Conservation (phyloP, 129 eudicot species). For the Arctium minus region DNA sequence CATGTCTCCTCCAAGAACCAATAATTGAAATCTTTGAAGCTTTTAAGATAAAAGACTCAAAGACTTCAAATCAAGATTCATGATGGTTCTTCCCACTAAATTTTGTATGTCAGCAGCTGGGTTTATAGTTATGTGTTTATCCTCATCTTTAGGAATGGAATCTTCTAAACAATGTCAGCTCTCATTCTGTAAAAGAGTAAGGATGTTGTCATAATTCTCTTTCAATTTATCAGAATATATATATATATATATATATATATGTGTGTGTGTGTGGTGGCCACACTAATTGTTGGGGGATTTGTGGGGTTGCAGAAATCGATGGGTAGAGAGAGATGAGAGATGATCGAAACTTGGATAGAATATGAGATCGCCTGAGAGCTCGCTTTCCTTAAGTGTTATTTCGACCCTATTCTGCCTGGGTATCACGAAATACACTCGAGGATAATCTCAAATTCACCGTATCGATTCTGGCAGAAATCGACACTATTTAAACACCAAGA, state of each 20-base stretch:
- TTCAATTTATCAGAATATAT: not conserved
- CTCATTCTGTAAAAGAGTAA: slow-evolving; percentile 29
- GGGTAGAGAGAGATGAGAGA: no score
- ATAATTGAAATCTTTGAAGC: slow-evolving; percentile 28
- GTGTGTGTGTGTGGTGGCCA: no score
- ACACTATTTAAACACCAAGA: no score
- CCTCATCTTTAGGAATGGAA: slow-evolving; percentile 38
- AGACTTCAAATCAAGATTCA: slow-evolving; percentile 31
- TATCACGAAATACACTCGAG: no score
- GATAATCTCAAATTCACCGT: no score
- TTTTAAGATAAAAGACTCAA: slow-evolving; percentile 30
- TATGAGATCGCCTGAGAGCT: no score
- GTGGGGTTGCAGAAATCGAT: no score
- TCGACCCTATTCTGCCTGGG: no score
- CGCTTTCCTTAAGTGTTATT: no score
- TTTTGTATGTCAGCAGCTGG: slow-evolving; percentile 21
- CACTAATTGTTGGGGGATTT: no score
- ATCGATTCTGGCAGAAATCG: no score
- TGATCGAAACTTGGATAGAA: no score
- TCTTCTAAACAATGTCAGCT: slow-evolving; percentile 30
- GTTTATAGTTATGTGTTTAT: slow-evolving; percentile 34
- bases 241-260: not conserved
- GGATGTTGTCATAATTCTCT: slow-evolving; percentile 12
- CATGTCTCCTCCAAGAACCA: slow-evolving; percentile 40
- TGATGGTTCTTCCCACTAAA: slow-evolving; percentile 29